Percentiles rank a stretch among this genome's conserved stretches.
Evolutionary conservation across 208 protist species (phyloP).

Genomic region (Leishmania aethiopica): DNA sequence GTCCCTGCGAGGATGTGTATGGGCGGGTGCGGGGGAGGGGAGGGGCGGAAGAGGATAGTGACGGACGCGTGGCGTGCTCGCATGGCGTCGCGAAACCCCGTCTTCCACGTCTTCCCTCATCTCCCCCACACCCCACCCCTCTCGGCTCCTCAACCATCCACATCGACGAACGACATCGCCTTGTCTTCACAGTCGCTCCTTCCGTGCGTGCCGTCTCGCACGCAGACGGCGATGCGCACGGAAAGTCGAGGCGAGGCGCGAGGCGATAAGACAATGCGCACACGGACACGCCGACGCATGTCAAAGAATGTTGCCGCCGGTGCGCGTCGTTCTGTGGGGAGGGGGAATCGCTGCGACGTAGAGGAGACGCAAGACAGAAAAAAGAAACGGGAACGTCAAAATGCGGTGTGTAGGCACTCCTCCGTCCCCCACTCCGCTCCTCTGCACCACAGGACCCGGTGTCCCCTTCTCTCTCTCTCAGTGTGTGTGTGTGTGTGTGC

Average conservation of each 20-base stretch:
- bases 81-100: neutral
- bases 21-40: too few relatives aligned
- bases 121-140: too few relatives aligned
- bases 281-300: neutral
- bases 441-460: neutral
- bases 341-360: neutral
- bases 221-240: neutral
- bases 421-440: neutral
- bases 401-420: neutral
- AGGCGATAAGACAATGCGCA: neutral
- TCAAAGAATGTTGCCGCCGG: neutral
- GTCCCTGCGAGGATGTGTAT: neutral
- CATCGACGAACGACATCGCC: neutral
- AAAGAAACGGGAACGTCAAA: neutral
- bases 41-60: too few relatives aligned
- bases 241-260: neutral
- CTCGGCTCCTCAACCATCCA: neutral
- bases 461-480: neutral
- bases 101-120: neutral
- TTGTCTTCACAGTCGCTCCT: neutral
- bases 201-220: neutral
- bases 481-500: neutral
- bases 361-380: neutral
- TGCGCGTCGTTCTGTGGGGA: neutral
- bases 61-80: neutral